Base-by-base conservation (phyloP, 495 filamentous ascomycete species). In the Podospora anserina region DNA sequence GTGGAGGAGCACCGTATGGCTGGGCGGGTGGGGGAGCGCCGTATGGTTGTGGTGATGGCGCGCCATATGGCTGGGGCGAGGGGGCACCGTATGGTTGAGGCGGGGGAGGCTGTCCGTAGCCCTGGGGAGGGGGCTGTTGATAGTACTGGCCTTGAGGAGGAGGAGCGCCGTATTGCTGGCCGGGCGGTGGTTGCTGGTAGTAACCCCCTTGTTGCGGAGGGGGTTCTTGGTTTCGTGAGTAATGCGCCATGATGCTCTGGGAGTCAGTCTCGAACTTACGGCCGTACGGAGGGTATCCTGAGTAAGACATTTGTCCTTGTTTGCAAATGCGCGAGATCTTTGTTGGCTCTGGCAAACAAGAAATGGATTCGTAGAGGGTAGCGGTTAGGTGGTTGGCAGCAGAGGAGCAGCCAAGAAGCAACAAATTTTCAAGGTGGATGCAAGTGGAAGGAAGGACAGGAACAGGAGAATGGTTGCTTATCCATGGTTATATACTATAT, bases 271-370 rank as follows among this genome's bases (percentile, higher is more conserved):
- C 30, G 20, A 16, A 78, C 76, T 74, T 61, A 77, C 76, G 76
- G 64, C 75, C 73, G 68, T 78, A 76, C 19, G 74, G 72, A 19
- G 76, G 74, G 57, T 78, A 78, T 11, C 75, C 75, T 53, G 54
- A 66, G 62, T 77, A 77, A 57, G 76, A 78, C 76, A 78, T 77
- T 63, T 49, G 39, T 49, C 2, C 2, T 16, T 49, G 32, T 61
- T 53, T 49, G 32, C 26, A 54, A 49, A 30, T 19, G 28, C 11
- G 61, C 39, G 28, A 49, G 39, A 49, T 18, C 39, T 49, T 11
- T 49, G 39, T 49, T 16, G 15, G 13, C 39, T 49, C 39, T 49
- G 39, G 9, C 39, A 49, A 49, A 16, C 9, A 49, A 49, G 39
- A 49, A 49, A 49, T 18, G 7, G 9, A 49, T 11, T 49, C 39